Conservation (phyloP, 2,329 filamentous ascomycete species). For the Alternaria triticimaculans region DNA sequence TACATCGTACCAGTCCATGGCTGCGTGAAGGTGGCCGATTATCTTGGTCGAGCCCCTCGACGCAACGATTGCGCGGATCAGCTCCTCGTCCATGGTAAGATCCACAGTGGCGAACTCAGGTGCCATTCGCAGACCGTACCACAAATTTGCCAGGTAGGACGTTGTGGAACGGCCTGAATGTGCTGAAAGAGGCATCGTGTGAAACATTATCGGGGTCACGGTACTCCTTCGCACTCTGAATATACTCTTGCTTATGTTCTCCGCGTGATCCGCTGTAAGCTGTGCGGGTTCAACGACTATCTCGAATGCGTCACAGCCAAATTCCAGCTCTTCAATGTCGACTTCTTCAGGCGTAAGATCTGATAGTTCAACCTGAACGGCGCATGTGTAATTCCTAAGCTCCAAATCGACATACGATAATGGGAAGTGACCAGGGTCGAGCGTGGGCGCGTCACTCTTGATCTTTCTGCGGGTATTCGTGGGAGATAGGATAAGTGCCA, state of each 20-base stretch:
- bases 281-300: constrained; percentile 58
- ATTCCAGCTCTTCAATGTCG: constrained; percentile 70
- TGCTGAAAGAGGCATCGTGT: constrained; percentile 39
- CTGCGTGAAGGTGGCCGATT: constrained; percentile 63
- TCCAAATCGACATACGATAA: constrained; percentile 67
- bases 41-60: constrained; percentile 64
- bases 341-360: constrained; percentile 61
- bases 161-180: constrained; percentile 28
- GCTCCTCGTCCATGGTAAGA: constrained; percentile 61
- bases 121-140: constrained; percentile 67
- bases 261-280: constrained; percentile 30
- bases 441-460: constrained; percentile 54
- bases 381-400: constrained; percentile 69
- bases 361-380: constrained; percentile 67
- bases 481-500: constrained; percentile 64
- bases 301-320: constrained; percentile 71
- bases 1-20: constrained; percentile 63
- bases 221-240: constrained; percentile 67
- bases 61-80: constrained; percentile 60
- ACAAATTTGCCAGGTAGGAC: constrained; percentile 63
- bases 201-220: constrained; percentile 56
- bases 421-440: constrained; percentile 67
- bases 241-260: constrained; percentile 63
- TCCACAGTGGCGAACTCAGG: constrained; percentile 68
- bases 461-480: constrained; percentile 48